Evolutionary conservation across 305 asterid genomes (phyloP).

Genomic region (Solanum hybrid): DNA sequence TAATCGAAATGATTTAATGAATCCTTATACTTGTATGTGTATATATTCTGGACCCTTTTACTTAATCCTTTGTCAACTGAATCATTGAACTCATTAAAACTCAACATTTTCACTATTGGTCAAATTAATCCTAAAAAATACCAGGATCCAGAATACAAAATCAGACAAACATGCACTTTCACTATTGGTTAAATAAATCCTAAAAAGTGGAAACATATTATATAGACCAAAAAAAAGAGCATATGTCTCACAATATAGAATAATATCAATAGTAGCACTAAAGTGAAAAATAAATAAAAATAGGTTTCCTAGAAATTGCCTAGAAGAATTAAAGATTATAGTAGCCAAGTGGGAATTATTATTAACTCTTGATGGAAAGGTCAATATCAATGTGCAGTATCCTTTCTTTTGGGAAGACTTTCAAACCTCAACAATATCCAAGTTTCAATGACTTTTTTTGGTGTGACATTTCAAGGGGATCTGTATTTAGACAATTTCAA

Average conservation of each 20-base stretch:
- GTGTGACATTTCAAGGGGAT: slow-evolving; percentile 20
- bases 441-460: slow-evolving; percentile 4
- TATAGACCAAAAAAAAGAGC: not conserved
- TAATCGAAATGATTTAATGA: no score
- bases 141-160: no score
- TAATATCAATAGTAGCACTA: not conserved
- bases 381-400: slow-evolving; percentile 18
- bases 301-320: slow-evolving; percentile 23
- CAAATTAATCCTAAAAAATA: no score
- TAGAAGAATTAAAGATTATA: not conserved
- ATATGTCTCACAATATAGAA: not conserved
- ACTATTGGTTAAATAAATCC: no score
- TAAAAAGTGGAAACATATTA: not conserved
- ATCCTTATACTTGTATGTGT: no score
- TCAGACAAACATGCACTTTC: no score
- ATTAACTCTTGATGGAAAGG: not conserved
- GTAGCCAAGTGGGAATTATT: not conserved
- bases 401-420: slow-evolving; percentile 14
- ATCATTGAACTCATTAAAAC: no score
- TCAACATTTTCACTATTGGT: no score
- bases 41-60: no score
- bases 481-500: slow-evolving; percentile 32
- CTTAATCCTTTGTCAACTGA: no score
- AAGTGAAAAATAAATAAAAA: not conserved
- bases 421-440: slow-evolving; percentile 13